Evolutionary conservation across 2,329 filamentous ascomycete genomes (phyloP), one percentile per base, ranked within the genome.

Genomic region (Cladosporium colombiae): DNA sequence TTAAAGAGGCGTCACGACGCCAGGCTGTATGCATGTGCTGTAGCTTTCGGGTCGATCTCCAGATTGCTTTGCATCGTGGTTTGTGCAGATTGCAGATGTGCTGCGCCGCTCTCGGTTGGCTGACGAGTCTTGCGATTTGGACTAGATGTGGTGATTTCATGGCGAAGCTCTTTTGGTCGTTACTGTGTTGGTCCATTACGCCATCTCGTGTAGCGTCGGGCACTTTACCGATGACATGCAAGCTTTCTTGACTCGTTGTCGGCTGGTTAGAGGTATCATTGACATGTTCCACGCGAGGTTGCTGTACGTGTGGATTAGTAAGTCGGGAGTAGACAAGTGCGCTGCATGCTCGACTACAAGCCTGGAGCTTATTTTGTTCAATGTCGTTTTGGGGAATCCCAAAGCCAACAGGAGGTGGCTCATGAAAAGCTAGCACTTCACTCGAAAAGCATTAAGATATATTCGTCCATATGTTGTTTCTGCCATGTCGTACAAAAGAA

Each of bases 401-500:
- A 10, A 46, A 46, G n/a, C 10, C 40, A 46, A 11, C 40, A 23
- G 8, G 5, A 46, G n/a, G 40, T 23, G 23, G 13, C n/a, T 2
- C n/a, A 21, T 46, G 8, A 3, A n/a, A 4, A 46, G n/a, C 40
- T 46, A 46, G 40, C 40, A 46, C 8, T 46, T 10, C 7, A n/a
- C 18, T 18, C 37, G 37, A 2, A 40, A 40, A 18, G 16, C 6
- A 18, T n/a, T 0, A 29, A 16, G 25, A 5, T 4, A 27, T 53
- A 2, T 53, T 35, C 13, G 10, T 33, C n/a, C 53, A 37, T n/a
- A 18, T 25, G 5, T 40, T 46, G 8, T 16, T 16, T 40, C 18
- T 33, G 8, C 31, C 55, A 18, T 37, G 40, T 16, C 29, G 35
- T 46, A 63, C 61, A 63, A 63, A 63, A 16, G 50, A 63, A 33